Base-by-base conservation (phyloP, 2,329 filamentous ascomycete genomes). In the Coniochaeta sp. region DNA sequence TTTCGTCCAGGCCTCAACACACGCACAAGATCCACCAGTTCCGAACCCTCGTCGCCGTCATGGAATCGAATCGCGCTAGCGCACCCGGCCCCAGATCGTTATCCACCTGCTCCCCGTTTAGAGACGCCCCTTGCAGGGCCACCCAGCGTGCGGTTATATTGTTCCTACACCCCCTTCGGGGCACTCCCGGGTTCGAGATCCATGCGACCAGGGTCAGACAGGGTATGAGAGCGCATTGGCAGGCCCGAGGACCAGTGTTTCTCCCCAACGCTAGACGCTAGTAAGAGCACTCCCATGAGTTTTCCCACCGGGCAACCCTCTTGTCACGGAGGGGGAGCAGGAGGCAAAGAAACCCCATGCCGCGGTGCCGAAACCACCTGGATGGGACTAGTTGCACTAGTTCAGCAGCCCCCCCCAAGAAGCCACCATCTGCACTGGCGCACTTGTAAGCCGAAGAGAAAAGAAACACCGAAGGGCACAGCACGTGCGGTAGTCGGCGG, bases 391-490 rank as follows among this genome's bases (percentile, higher is more conserved):
- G 54, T 38, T 57, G 9, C 34, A 22, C 43, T 47, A 47, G 43
- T 26, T 52, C 24, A 31, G 3, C 47, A 26, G 26, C 47, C 47
- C n/a, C n/a, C 44, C 43, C 47, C 22, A 26, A 31, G 47, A 57
- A 57, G 54, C 54, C 54, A 38, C 54, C 34, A 34, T 57, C 34
- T 22, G 34, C 54, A 38, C 54, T 57, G 28, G 54, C 31, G 54
- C 54, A 38, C 16, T 31, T 52, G 47, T 28, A 28, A 52, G 47
- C 47, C 47, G 47, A 52, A 52, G 34, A 11, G 54, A 57, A 56
- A 57, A 57, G 54, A 57, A 57, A 31, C 54, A 57, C 54, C 54
- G 54, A 57, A 57, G 33, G 54, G 54, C 9, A 31, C 33, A 38
- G 54, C 54, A 57, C 31, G 54, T 57, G 47, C 47, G 47, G 47